phyloP scores from a whole-genome alignment of 2,329 filamentous ascomycete genomes.

The Delphinella strobiligena region DNA sequence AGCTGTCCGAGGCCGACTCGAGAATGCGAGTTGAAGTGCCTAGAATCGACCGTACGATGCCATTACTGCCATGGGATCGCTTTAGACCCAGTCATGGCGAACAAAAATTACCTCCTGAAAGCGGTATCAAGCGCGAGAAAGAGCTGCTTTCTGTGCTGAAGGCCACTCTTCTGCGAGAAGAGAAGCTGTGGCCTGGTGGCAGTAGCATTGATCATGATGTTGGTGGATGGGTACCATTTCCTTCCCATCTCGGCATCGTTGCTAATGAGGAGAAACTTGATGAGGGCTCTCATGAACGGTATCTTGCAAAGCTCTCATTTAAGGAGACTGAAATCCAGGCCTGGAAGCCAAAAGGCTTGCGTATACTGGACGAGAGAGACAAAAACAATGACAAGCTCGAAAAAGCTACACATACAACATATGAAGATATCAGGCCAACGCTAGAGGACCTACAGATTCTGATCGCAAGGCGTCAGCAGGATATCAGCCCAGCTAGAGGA shows the following conservation, averaged over 20 bases:
- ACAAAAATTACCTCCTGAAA: too few relatives aligned
- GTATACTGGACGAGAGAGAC: slow-evolving; percentile 28
- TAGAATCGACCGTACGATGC: slow-evolving; percentile 29
- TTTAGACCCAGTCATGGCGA: slow-evolving; percentile 16
- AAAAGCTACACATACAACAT: neutral
- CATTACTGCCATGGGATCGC: slow-evolving; percentile 35
- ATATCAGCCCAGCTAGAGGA: too few relatives aligned
- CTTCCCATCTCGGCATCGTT: slow-evolving; percentile 25
- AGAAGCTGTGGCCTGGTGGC: slow-evolving; percentile 28
- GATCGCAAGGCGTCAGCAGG: neutral
- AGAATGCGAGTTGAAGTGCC: slow-evolving; percentile 38
- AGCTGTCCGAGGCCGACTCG: slow-evolving; percentile 34
- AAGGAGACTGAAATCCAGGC: slow-evolving; percentile 29
- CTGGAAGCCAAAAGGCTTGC: slow-evolving; percentile 38
- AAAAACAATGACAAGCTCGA: slow-evolving; percentile 26
- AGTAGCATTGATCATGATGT: slow-evolving; percentile 29
- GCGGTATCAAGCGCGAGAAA: slow-evolving; percentile 11
- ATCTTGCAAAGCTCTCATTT: slow-evolving; percentile 22
- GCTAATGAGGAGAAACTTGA: slow-evolving; percentile 29
- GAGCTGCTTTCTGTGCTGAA: slow-evolving; percentile 24
- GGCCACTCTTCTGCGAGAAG: slow-evolving; percentile 18
- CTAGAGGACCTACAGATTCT: neutral
- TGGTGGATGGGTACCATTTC: slow-evolving; percentile 35
- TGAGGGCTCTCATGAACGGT: slow-evolving; percentile 24
- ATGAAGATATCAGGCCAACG: neutral